Percentiles rank a stretch among this genome's conserved stretches.
Evolutionary conservation across 2,329 filamentous ascomycete species (phyloP).

Genomic region (Exophiala spinifera): DNA sequence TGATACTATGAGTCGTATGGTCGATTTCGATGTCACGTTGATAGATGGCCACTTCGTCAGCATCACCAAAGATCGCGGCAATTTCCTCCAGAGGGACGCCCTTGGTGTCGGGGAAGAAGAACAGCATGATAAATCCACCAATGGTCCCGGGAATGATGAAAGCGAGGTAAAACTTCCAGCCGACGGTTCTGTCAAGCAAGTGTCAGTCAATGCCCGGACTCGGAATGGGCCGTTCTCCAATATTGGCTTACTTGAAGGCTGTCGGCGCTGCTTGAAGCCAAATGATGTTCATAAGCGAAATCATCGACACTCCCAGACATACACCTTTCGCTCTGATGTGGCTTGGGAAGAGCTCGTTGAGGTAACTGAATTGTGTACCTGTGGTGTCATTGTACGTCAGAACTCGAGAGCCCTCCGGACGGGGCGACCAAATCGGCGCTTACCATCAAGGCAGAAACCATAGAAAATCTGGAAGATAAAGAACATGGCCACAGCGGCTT

Average conservation of each 20-base stretch:
- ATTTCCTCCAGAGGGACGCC: slow-evolving; percentile 33
- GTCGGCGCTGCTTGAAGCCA: slow-evolving; percentile 35
- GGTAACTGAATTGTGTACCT: slow-evolving; percentile 45
- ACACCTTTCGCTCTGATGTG: slow-evolving; percentile 35
- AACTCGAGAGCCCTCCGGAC: too few relatives aligned
- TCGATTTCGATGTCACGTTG: slow-evolving; percentile 21
- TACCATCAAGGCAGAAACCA: slow-evolving; percentile 44
- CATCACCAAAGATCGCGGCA: slow-evolving; percentile 30
- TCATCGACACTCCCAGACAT: slow-evolving; percentile 35
- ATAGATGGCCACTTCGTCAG: slow-evolving; percentile 24
- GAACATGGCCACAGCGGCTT: slow-evolving; percentile 41
- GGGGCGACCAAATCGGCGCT: too few relatives aligned
- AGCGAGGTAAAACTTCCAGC: slow-evolving; percentile 42
- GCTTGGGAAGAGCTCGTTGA: slow-evolving; percentile 47
- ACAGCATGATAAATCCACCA: slow-evolving; percentile 27
- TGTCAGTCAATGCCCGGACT: neutral
- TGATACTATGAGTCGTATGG: too few relatives aligned
- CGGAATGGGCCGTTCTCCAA: too few relatives aligned
- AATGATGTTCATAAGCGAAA: slow-evolving; percentile 39
- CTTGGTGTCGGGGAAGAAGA: slow-evolving; percentile 34
- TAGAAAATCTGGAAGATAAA: slow-evolving; percentile 41
- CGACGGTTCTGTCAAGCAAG: slow-evolving; percentile 22
- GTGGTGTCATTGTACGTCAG: too few relatives aligned
- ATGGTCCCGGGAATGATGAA: slow-evolving; percentile 33
- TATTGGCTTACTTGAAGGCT: slow-evolving; percentile 28